Base-by-base conservation (phyloP, 352 stramenopile genomes). In the Phytophthora kernoviae region DNA sequence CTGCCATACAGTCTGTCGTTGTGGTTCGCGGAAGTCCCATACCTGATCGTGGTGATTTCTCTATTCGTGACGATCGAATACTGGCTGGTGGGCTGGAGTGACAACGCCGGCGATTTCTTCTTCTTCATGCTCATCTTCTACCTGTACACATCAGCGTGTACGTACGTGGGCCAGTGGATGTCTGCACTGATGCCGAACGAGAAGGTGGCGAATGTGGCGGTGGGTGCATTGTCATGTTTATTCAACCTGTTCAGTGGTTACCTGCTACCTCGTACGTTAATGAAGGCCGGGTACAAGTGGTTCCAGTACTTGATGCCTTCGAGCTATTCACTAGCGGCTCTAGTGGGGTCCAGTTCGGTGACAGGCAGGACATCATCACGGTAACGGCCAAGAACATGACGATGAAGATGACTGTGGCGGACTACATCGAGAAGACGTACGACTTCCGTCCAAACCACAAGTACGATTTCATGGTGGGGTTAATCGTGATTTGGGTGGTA, bases 121-220 rank as follows among this genome's bases (percentile, higher is more conserved):
- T 69, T 75, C 27, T 58, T 49, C 50, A 30, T 47, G 50, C 49
- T 49, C 24, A 21, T 47, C 36, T 81, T 78, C 54, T 81, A 68
- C 73, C 40, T 81, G n/a, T 81, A 79, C 73, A 79, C 73, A 20
- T 77, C 73, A 10, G 62, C 58, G 7, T 81, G 73, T 54, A 81
- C 73, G 41, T 83, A 77, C 57, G 47, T 81, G 9, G 76, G 76
- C 10, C 76, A 86, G 59, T 86, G 73, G 73, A 86, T 86, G 76
- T 65, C 73, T 15, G 75, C 68, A 54, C 57, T 85, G 51, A 80
- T 61, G 60, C 75, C 75, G 11, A 85, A 82, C 51, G 48, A 63
- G 40, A 86, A 86, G 72, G 76, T 86, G 34, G 76, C 73, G 12
- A 86, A 82, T 48, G 76, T 86, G 9, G 76, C 76, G 5, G 76